phyloP scores from a whole-genome alignment of 2,329 filamentous ascomycete genomes.

The Claviceps paspali region DNA sequence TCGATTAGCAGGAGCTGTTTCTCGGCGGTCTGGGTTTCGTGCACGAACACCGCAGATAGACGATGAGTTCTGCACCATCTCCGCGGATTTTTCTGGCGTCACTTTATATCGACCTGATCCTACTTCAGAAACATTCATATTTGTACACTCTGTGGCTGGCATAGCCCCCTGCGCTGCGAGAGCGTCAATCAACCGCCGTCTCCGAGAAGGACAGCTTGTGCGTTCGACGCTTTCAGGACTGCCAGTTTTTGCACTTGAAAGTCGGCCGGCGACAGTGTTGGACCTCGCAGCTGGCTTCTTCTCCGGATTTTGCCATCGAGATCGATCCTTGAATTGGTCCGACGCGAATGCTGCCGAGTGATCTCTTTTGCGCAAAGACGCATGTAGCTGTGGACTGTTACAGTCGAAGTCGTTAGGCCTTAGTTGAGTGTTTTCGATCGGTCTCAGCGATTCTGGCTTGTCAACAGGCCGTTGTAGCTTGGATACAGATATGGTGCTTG shows the following conservation, averaged over 20 bases:
- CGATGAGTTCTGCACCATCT: background rate
- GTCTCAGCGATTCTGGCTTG: conserved; percentile 1
- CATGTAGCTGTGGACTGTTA: background rate
- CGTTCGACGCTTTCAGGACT: background rate
- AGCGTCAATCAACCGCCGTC: conserved; percentile 8
- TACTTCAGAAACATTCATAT: background rate
- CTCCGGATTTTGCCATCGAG: background rate
- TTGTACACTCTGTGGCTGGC: background rate
- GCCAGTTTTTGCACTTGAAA: background rate
- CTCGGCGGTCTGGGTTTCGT: conserved; percentile 14
- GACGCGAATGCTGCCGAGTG: conserved; percentile 2
- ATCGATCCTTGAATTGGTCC: background rate
- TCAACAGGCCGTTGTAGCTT: background rate
- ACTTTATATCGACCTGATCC: background rate
- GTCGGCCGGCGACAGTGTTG: background rate
- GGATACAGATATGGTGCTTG: background rate
- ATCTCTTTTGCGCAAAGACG: conserved; percentile 2
- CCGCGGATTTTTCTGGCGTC: background rate
- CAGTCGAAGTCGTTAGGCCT: background rate
- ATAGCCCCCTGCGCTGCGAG: conserved; percentile 6
- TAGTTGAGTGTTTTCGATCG: background rate
- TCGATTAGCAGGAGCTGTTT: conserved; percentile 13
- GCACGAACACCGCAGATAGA: conserved; percentile 7
- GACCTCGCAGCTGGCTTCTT: background rate
- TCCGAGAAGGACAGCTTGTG: conserved; percentile 1